phyloP scores from a whole-genome alignment of 139 green algal genomes.

The Coccomyxa sp. region DNA sequence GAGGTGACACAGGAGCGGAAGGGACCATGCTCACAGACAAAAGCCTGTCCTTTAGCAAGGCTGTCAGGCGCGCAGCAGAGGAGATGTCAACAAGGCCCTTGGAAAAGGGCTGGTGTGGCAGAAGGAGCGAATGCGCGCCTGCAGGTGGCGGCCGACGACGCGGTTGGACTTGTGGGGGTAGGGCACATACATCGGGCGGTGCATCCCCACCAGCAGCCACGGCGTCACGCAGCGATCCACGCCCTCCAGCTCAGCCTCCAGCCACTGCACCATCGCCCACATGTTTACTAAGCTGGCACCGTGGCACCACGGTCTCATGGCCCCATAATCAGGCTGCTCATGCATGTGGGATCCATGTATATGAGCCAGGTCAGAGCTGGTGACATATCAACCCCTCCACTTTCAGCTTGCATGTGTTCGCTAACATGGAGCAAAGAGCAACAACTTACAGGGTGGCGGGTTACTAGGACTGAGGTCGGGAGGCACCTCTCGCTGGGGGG shows the following conservation, averaged over 20 bases:
- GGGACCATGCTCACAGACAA: constrained; percentile 19
- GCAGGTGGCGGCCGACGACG: constrained; percentile 33
- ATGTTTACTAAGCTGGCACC: too few relatives aligned
- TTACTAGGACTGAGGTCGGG: too few relatives aligned
- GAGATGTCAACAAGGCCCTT: not conserved
- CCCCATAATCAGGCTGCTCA: not conserved
- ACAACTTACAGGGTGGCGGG: too few relatives aligned
- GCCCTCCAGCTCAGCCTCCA: constrained; percentile 51
- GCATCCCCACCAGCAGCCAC: constrained; percentile 68
- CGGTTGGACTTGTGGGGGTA: constrained; percentile 76
- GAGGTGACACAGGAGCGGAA: too few relatives aligned
- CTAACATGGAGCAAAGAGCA: too few relatives aligned
- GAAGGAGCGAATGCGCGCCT: not conserved
- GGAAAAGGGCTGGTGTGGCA: not conserved
- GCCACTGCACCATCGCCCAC: constrained; percentile 41
- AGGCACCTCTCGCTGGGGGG: constrained; percentile 43
- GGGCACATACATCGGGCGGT: constrained; percentile 81
- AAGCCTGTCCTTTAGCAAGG: not conserved
- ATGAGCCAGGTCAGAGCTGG: too few relatives aligned
- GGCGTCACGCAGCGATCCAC: constrained; percentile 71
- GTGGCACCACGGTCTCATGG: not conserved
- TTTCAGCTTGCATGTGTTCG: too few relatives aligned
- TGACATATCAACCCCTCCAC: too few relatives aligned
- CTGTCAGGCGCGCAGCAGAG: not conserved
- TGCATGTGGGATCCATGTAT: too few relatives aligned